Percentiles rank a stretch among this genome's conserved stretches.
These are phyloP conservation scores for Nitzschia sp. DNA, from an alignment of 108 stramenopile species.

Conservation along the genomic window DNA sequence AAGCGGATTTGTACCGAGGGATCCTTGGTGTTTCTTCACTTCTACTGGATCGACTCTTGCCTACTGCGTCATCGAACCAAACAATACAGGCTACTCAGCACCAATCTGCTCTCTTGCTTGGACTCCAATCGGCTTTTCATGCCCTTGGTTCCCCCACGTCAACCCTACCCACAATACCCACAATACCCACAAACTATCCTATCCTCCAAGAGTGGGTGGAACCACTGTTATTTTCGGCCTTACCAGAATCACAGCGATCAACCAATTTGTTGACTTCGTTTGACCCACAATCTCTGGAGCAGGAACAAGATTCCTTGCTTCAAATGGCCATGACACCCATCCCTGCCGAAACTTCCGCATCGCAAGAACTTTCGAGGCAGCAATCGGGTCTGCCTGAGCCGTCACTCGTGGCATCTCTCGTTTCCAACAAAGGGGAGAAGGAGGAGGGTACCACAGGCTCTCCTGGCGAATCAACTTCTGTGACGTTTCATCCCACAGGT, in stretches of 20 bases:
- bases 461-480: too few species aligned
- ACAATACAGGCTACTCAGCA: too few species aligned
- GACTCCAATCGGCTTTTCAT: not conserved
- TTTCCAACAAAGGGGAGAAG: too few species aligned
- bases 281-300: slow-evolving; percentile 24
- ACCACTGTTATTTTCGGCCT: not conserved
- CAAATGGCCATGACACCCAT: slow-evolving; percentile 39
- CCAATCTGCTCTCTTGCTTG: slow-evolving; percentile 1
- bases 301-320: slow-evolving; percentile 30
- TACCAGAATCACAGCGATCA: too few species aligned
- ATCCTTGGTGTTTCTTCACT: slow-evolving; percentile 3
- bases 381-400: not conserved
- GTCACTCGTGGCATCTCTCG: too few species aligned
- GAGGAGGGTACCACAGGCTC: too few species aligned
- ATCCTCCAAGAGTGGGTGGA: slow-evolving; percentile 17
- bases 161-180: not conserved
- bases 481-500: too few species aligned
- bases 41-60: not conserved
- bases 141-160: not conserved
- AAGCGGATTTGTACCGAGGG: slow-evolving; percentile 27
- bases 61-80: too few species aligned
- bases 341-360: slow-evolving; percentile 9
- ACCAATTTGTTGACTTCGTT: slow-evolving; percentile 6
- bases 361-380: not conserved
- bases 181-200: not conserved